Base-by-base conservation (phyloP, 805 yeast species). In the Teunomyces gatunensis region DNA sequence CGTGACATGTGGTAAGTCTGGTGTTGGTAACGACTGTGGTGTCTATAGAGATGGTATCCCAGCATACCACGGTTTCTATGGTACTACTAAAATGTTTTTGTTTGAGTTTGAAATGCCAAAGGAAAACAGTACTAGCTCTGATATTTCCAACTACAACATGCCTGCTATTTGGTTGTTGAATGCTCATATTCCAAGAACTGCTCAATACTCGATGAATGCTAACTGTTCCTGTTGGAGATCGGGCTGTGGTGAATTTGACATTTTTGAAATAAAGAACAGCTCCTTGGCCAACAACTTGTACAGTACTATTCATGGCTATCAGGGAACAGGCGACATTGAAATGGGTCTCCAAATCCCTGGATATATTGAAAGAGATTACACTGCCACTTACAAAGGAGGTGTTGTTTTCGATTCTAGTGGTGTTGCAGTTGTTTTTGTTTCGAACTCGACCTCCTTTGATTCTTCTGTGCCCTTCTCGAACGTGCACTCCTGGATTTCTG, bases 191-290 rank as follows among this genome's bases (percentile, higher is more conserved):
- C 85, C 89, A 53, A 77, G 91, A 72, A 85, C 90, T 15, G 69
- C 90, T 3, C 90, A 85, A 65, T 85, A 84, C 60, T 81, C 84
- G 42, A 51, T 67, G 4, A 80, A 80, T 54, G 68, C 70, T 32
- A 81, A 80, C 60, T 85, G 90, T 64, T 84, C 89, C 5, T 83
- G 89, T 58, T 85, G 91, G 91, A 71, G 78, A 39, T 75, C 85
- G 25, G 92, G 91, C 9, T 84, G 90, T 66, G 90, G 91, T 62
- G 90, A 85, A 65, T 84, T 81, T 55, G 92, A 85, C 65, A 78
- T 84, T 54, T 85, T 85, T 60, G 92, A 86, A 68, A 83, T 81
- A 35, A 77, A 83, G 81, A 85, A 85, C 65, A 66, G 69, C 47
- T 80, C 89, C 12, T 79, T 80, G 53, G 63, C 78, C 21, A 64